Evolutionary conservation across 2,329 filamentous ascomycete species (phyloP), one percentile per base, ranked within the genome.

Genomic region (Colletotrichum phormii): DNA sequence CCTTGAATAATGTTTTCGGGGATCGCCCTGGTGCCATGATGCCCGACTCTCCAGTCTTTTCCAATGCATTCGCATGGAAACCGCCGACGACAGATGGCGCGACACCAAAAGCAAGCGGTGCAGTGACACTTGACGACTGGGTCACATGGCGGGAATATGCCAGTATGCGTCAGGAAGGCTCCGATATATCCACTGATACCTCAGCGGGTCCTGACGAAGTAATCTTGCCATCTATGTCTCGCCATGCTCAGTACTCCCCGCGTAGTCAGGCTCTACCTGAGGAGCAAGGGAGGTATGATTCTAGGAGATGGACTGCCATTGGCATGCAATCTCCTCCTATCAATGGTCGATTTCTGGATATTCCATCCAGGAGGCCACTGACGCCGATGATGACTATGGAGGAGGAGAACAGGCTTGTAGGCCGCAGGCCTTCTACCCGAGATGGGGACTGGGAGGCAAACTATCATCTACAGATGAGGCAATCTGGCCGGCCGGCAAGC

Each of bases 371-470:
- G 9, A 49, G 66, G 12, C 66, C 66, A 0, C 60, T 9, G 3
- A 70, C 70, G 5, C 70, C 66, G 4, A 24, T 72, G 5, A 64
- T 72, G 70, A 65, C 70, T 18, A 72, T 64, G 66, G 66, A 72
- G 31, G 70, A 72, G 18, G 70, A 72, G 24, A 49, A 57, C 7
- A 64, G 55, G 18, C 55, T 70, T 8, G 51, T 70, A n/a, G 49
- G 60, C 3, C 15, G 60, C 2, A 64, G 60, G 12, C 60, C 66
- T 6, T 61, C 60, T 2, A 61, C 49, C 2, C 29, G 54, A 51
- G 60, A 70, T 29, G 55, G 49, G 4, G 29, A 65, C 5, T 61
- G 60, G 60, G 24, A 61, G n/a, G 26, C 66, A 18, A 29, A 22
- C 12, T 64, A 61, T n/a, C 60, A 57, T 33, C 11, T 51, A 4